A percentile compares a stretch with the other conserved stretches of the same genome.
These are phyloP conservation scores for Hypoxylon rubiginosum DNA, from an alignment of 2,329 filamentous ascomycete genomes.

Conservation along the genomic window DNA sequence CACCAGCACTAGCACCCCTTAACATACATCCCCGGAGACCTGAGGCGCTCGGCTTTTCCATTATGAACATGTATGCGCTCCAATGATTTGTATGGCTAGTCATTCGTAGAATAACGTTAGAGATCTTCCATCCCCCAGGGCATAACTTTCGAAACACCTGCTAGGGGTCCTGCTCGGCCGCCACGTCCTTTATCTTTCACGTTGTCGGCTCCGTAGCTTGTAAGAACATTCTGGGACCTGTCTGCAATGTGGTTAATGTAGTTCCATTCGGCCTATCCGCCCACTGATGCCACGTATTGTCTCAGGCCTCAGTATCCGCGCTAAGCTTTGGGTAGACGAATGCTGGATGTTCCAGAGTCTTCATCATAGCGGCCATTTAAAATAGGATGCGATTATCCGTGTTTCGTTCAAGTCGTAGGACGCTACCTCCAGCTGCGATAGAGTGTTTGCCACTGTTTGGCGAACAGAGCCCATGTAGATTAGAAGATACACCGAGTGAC, in stretches of 20 bases:
- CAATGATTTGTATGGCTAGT: background rate
- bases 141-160: conserved; percentile 38
- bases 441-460: too few relatives aligned
- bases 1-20: too few relatives aligned
- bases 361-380: background rate
- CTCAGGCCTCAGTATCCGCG: background rate
- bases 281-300: background rate
- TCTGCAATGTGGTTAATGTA: conserved; percentile 48
- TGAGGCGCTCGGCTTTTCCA: too few relatives aligned
- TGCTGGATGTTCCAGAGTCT: background rate
- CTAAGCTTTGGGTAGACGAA: background rate
- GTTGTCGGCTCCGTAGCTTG: conserved; percentile 47
- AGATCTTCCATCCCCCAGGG: conserved; percentile 33
- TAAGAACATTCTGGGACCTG: conserved; percentile 43
- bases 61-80: too few relatives aligned
- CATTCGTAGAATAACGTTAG: background rate
- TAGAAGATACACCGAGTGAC: conserved; percentile 31
- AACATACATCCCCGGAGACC: too few relatives aligned
- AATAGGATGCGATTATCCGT: background rate
- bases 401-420: conserved; percentile 10
- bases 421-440: background rate
- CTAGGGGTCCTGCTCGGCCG: conserved; percentile 52
- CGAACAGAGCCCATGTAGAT: conserved; percentile 9
- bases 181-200: conserved; percentile 43
- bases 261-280: background rate